Percentiles rank a stretch among this genome's conserved stretches.
These are phyloP conservation scores for Francoa sonchifolia DNA, from an alignment of 441 rosid species.

Conservation along the genomic window DNA sequence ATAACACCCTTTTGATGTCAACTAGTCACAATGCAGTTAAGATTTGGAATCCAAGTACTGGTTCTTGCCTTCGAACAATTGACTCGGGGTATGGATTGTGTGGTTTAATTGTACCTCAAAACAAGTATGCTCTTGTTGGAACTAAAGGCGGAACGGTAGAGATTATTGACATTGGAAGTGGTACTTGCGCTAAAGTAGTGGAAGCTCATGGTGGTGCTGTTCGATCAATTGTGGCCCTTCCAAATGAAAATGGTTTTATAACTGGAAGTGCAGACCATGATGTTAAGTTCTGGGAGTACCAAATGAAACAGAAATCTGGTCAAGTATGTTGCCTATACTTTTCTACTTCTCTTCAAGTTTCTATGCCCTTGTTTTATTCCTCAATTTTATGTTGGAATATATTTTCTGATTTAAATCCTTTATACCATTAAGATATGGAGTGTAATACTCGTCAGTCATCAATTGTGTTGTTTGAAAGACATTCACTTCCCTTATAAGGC, in stretches of 20 bases:
- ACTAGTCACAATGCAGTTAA: conserved; percentile 89
- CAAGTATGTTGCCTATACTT: conserved; percentile 35
- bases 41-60: conserved; percentile 94
- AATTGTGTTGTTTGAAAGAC: no score
- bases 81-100: conserved; percentile 89
- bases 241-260: conserved; percentile 71
- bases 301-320: conserved; percentile 49
- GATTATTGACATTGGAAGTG: conserved; percentile 78
- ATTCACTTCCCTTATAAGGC: no score
- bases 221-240: conserved; percentile 57
- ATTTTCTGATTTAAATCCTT: no score
- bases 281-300: conserved; percentile 89
- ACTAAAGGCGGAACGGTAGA: conserved; percentile 76
- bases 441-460: neutral
- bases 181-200: conserved; percentile 51
- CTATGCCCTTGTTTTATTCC: neutral
- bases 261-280: conserved; percentile 96
- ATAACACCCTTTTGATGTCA: conserved; percentile 82
- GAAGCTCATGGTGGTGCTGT: conserved; percentile 91
- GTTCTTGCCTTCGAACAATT: conserved; percentile 83
- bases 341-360: neutral
- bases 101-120: conserved; percentile 76
- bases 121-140: conserved; percentile 78
- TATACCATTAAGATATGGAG: no score
- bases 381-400: no score